phyloP scores from a whole-genome alignment of 2,329 filamentous ascomycete genomes.

The Lecanoromycetidae sp. region DNA sequence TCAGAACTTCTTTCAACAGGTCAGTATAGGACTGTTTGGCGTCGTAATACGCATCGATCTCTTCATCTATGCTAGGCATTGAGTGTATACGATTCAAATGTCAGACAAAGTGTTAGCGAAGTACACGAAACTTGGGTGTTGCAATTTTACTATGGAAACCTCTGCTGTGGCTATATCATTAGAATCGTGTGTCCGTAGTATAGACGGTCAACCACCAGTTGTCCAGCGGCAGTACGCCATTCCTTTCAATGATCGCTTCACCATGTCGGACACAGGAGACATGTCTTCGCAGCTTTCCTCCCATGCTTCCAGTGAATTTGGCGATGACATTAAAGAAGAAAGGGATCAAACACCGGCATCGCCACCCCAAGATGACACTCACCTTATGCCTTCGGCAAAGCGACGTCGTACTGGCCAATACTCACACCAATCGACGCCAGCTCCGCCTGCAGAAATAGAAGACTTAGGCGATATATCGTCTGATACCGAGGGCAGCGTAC shows the following conservation, averaged over 20 bases:
- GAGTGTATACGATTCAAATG: not conserved
- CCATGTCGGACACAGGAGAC: conserved; percentile 13
- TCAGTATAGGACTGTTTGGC: conserved; percentile 5
- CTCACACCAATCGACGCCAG: conserved; percentile 40
- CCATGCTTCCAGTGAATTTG: conserved; percentile 50
- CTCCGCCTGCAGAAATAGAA: conserved; percentile 30
- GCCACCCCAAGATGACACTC: conserved; percentile 24
- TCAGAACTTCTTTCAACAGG: not conserved
- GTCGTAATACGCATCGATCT: conserved; percentile 9
- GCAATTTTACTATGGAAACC: not conserved
- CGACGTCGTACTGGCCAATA: conserved; percentile 34
- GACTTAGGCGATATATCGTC: conserved; percentile 64
- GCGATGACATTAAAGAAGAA: conserved; percentile 44
- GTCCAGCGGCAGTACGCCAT: no score
- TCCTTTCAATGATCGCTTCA: no score
- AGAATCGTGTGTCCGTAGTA: not conserved
- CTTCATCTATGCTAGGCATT: not conserved
- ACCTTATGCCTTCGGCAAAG: conserved; percentile 35
- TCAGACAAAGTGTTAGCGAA: not conserved
- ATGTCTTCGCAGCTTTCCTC: conserved; percentile 51
- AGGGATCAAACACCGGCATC: conserved; percentile 31
- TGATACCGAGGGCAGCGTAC: conserved; percentile 78
- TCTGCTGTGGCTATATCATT: not conserved
- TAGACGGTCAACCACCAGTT: not conserved
- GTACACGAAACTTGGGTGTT: not conserved